phyloP scores from a whole-genome alignment of 805 yeast genomes.

The Scheffersomyces stipitis region DNA sequence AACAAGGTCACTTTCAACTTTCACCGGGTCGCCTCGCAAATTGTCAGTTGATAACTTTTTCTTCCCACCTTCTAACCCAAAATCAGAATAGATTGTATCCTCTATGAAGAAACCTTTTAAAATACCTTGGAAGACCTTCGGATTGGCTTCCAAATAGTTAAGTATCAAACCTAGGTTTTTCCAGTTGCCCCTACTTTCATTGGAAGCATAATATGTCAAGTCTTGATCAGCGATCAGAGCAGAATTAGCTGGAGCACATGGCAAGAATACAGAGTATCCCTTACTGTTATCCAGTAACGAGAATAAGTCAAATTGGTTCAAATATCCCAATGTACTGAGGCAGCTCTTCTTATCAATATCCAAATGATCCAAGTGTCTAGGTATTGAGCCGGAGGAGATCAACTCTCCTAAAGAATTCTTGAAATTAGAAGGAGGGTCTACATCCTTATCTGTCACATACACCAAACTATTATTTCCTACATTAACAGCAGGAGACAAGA shows the following conservation, averaged over 20 bases:
- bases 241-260: slow-evolving; percentile 52
- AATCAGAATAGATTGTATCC: slow-evolving; percentile 68
- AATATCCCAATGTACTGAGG: slow-evolving; percentile 59
- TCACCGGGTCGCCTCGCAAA: slow-evolving; percentile 28
- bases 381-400: slow-evolving; percentile 31
- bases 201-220: not conserved
- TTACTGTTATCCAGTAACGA: slow-evolving; percentile 50
- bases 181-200: slow-evolving; percentile 52
- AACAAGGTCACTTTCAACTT: slow-evolving; percentile 19
- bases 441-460: slow-evolving; percentile 59
- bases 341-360: slow-evolving; percentile 46
- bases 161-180: slow-evolving; percentile 55
- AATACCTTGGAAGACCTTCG: slow-evolving; percentile 48
- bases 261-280: slow-evolving; percentile 78
- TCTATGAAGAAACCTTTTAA: slow-evolving; percentile 61
- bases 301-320: slow-evolving; percentile 52
- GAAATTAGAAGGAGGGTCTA: slow-evolving; percentile 63
- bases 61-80: slow-evolving; percentile 26
- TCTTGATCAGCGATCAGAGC: too few species aligned
- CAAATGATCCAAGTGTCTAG: slow-evolving; percentile 26
- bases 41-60: slow-evolving; percentile 14
- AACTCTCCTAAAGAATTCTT: slow-evolving; percentile 58
- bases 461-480: slow-evolving; percentile 65
- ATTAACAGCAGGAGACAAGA: slow-evolving; percentile 42
- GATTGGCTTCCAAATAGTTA: slow-evolving; percentile 56